Percentiles rank a stretch among this genome's conserved stretches.
Evolutionary conservation across 257 asterid genomes (phyloP).

Genomic region (Jaltomata sinuosa): DNA sequence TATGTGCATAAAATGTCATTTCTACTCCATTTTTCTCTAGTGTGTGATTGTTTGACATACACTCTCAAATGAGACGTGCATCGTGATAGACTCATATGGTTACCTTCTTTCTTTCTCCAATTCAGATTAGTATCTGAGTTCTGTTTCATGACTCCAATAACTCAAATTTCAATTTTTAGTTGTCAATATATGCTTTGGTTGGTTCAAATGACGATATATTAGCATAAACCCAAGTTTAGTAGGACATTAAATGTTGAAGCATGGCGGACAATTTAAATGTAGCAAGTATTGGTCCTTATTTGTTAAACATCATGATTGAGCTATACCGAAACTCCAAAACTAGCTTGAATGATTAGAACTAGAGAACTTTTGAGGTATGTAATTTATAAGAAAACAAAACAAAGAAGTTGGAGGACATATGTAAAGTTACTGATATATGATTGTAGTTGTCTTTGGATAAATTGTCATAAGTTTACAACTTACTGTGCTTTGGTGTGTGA

Average conservation of each 20-base stretch:
- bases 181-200: neutral
- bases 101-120: neutral
- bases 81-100: neutral
- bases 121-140: neutral
- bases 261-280: neutral
- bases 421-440: neutral
- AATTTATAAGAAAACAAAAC: neutral
- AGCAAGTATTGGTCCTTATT: neutral
- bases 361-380: neutral
- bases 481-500: neutral
- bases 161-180: neutral
- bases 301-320: neutral
- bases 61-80: neutral
- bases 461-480: neutral
- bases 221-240: neutral
- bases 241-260: neutral
- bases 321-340: neutral
- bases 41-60: neutral
- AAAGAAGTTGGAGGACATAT: neutral
- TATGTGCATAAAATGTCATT: neutral
- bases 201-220: neutral
- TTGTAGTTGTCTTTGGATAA: neutral
- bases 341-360: neutral
- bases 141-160: neutral
- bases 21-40: neutral